phyloP scores from a whole-genome alignment of 164 flowering plant genomes.

The Piper betle region DNA sequence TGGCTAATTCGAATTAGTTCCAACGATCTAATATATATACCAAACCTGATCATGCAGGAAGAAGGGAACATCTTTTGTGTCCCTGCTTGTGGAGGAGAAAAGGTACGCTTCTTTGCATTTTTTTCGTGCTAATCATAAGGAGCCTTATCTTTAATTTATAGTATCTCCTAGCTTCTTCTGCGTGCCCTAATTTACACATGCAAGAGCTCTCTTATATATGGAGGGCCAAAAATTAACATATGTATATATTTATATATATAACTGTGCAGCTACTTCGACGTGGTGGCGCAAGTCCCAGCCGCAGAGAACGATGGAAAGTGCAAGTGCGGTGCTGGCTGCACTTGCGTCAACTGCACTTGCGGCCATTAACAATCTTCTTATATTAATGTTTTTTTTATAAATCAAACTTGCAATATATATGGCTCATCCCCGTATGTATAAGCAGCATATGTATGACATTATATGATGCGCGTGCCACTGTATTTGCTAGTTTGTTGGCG shows the following conservation, averaged over 20 bases:
- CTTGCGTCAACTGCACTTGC: constrained; percentile 43
- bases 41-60: constrained; percentile 29
- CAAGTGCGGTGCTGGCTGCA: constrained; percentile 58
- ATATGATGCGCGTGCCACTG: too few relatives aligned
- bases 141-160: background rate
- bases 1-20: too few relatives aligned
- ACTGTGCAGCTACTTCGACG: constrained; percentile 25
- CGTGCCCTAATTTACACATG: background rate
- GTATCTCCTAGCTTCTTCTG: background rate
- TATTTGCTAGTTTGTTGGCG: too few relatives aligned
- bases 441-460: too few relatives aligned
- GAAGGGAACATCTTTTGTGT: constrained; percentile 42
- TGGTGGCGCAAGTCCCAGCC: constrained; percentile 19
- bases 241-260: too few relatives aligned
- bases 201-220: background rate
- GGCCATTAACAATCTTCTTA: constrained; percentile 11
- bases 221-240: too few relatives aligned
- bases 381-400: too few relatives aligned
- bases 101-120: constrained; percentile 19
- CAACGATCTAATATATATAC: background rate
- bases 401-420: too few relatives aligned
- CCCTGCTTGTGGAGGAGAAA: constrained; percentile 33
- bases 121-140: background rate
- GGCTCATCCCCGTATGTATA: too few relatives aligned
- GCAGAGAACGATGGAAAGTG: constrained; percentile 50